phyloP scores from a whole-genome alignment of 2,329 filamentous ascomycete genomes.

The Thelonectria discophora region DNA sequence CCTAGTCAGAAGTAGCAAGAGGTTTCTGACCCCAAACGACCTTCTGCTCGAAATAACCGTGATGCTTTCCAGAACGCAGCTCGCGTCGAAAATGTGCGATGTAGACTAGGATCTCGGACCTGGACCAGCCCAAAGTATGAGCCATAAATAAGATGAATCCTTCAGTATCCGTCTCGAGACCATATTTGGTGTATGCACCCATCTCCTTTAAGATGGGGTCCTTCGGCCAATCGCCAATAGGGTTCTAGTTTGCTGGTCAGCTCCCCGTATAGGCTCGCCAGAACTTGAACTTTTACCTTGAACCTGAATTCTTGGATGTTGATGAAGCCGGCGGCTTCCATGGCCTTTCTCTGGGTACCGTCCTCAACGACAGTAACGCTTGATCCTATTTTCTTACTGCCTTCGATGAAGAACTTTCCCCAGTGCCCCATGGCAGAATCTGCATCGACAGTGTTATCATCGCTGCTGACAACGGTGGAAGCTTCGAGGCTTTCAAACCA shows the following conservation, averaged over 20 bases:
- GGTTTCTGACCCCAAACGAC: slow-evolving; percentile 50
- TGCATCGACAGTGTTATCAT: slow-evolving; percentile 42
- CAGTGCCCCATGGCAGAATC: slow-evolving; percentile 43
- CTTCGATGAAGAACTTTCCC: slow-evolving; percentile 43
- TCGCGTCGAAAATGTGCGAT: slow-evolving; percentile 47
- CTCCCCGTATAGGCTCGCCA: not conserved
- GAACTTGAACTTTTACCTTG: slow-evolving; percentile 6
- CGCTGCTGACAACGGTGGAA: slow-evolving; percentile 38
- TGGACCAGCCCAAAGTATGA: slow-evolving; percentile 48
- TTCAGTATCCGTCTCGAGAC: slow-evolving; percentile 49
- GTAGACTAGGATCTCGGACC: slow-evolving; percentile 46
- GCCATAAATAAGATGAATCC: slow-evolving; percentile 48
- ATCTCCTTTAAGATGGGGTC: slow-evolving; percentile 32
- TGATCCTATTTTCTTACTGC: slow-evolving; percentile 43
- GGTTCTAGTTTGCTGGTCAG: slow-evolving; percentile 24
- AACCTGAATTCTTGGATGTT: slow-evolving; percentile 40
- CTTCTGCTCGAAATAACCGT: slow-evolving; percentile 44
- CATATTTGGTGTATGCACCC: slow-evolving; percentile 43
- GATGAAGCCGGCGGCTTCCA: slow-evolving; percentile 36
- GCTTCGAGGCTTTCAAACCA: slow-evolving; percentile 49
- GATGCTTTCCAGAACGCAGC: slow-evolving; percentile 40
- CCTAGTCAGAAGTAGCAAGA: not conserved
- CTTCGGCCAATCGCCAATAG: slow-evolving; percentile 31
- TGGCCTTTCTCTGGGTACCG: slow-evolving; percentile 28
- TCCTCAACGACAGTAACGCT: slow-evolving; percentile 40